Conservation (phyloP, 768 basidiomycete species). For the Goffeauzyma gilvescens region DNA sequence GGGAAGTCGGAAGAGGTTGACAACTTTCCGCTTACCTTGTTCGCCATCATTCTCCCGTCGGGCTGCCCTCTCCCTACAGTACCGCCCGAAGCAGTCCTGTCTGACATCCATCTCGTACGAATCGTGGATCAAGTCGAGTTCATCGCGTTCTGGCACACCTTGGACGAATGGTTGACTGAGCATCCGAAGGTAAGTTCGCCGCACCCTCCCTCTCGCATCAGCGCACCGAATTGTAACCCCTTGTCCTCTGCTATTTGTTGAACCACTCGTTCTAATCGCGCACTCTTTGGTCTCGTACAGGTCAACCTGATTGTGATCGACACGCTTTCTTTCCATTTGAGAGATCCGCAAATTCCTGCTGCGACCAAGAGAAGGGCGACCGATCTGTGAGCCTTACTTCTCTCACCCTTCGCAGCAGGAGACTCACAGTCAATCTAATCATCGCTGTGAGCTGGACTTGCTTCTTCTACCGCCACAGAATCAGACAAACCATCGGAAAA, state of each 20-base stretch:
- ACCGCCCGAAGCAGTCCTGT: constrained; percentile 11
- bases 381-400: constrained; percentile 26
- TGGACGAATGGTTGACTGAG: constrained; percentile 23
- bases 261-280: constrained; percentile 20
- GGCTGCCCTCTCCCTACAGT: constrained; percentile 9
- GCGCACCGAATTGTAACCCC: constrained; percentile 11
- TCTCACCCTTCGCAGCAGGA: no score
- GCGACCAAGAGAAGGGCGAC: constrained; percentile 14
- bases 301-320: constrained; percentile 28
- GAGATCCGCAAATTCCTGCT: constrained; percentile 22
- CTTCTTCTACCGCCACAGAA: constrained; percentile 13
- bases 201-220: neutral
- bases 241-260: constrained; percentile 21
- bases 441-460: no score
- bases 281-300: constrained; percentile 5
- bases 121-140: constrained; percentile 26
- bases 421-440: no score
- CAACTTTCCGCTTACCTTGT: no score
- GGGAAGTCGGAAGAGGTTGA: no score
- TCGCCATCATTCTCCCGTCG: neutral
- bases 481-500: constrained; percentile 23
- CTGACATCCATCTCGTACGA: constrained; percentile 23
- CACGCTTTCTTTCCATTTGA: constrained; percentile 27
- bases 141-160: constrained; percentile 23
- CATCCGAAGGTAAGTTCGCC: constrained; percentile 17